These are phyloP conservation scores for Plasmodium falciparum DNA, from an alignment of 169 alveolate genomes.

Conservation along the genomic window DNA sequence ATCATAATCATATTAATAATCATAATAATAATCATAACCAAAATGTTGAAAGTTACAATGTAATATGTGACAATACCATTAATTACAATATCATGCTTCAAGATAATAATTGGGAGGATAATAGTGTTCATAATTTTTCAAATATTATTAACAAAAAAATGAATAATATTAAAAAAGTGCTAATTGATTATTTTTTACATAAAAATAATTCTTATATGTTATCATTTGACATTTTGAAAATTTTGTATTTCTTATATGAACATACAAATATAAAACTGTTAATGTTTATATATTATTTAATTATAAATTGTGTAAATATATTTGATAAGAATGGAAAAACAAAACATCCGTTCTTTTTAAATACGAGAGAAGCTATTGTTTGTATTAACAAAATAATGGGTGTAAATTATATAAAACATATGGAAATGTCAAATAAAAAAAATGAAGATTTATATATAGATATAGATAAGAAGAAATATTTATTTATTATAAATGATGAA, in stretches of 20 bases:
- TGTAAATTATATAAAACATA: background rate
- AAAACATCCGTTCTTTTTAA: no score
- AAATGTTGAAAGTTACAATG: no score
- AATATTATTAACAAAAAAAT: conserved; percentile 9
- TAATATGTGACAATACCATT: no score
- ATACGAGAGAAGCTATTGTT: conserved; percentile 24
- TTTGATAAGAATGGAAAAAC: no score
- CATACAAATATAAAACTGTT: conserved; percentile 17
- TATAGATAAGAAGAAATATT: conserved; percentile 6
- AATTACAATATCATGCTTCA: background rate
- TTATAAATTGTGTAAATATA: conserved; percentile 22
- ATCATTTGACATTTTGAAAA: conserved; percentile 43
- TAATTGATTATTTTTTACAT: conserved; percentile 30
- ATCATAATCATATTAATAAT: no score
- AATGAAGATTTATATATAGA: background rate
- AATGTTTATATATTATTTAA: conserved; percentile 36
- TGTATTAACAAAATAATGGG: conserved; percentile 11
- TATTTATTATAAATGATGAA: conserved; percentile 21
- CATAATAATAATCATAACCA: background rate
- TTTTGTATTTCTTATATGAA: conserved; percentile 35
- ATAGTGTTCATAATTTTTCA: background rate
- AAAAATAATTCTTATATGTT: conserved; percentile 20
- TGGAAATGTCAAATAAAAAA: no score
- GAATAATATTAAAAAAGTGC: conserved; percentile 13
- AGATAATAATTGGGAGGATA: background rate